Evolutionary conservation across 768 basidiomycete species (phyloP), one percentile per base, ranked within the genome.

Genomic region (Tricholoma saponaceum): DNA sequence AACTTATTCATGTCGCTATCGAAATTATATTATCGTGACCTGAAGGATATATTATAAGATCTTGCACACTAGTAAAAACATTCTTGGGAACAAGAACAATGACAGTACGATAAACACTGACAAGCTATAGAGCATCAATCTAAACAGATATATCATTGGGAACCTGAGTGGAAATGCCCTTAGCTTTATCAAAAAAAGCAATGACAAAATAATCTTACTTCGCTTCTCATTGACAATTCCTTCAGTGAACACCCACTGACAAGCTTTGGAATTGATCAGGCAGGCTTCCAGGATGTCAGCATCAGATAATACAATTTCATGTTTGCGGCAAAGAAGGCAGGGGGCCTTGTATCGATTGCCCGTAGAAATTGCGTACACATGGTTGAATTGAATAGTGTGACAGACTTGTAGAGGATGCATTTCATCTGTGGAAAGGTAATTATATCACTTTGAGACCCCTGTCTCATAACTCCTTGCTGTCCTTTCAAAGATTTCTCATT

Each of bases 301-400:
- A 35, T 68, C 67, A 14, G 62, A 64, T n/a, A 68, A 50, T 12
- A 68, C 5, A 64, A 68, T 35, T 67, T 68, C 52, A 69, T 67
- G 30, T 56, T 56, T 16, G 50, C 60, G n/a, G 59, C 23, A 37
- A 68, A 68, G 35, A 68, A 67, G 20, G 58, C 58, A 14, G 58
- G 30, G 5, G 64, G 63, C 18, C 66, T 60, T n/a, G 25, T 51
- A 5, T 65, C 55, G 32, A 67, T 51, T 10, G 61, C 53, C 28
- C 60, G 60, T 25, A 67, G 52, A 46, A 69, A 67, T n/a, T 53
- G 51, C 14, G 56, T 26, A 52, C 63, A 67, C 9, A 67, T 4
- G 16, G 49, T 22, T 14, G 18, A n/a, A n/a, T n/a, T n/a, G n/a
- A n/a, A n/a, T n/a, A n/a, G n/a, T n/a, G n/a, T n/a, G n/a, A n/a